These are phyloP conservation scores for Nakazawaea populi DNA, from an alignment of 805 yeast genomes.

Conservation along the genomic window DNA sequence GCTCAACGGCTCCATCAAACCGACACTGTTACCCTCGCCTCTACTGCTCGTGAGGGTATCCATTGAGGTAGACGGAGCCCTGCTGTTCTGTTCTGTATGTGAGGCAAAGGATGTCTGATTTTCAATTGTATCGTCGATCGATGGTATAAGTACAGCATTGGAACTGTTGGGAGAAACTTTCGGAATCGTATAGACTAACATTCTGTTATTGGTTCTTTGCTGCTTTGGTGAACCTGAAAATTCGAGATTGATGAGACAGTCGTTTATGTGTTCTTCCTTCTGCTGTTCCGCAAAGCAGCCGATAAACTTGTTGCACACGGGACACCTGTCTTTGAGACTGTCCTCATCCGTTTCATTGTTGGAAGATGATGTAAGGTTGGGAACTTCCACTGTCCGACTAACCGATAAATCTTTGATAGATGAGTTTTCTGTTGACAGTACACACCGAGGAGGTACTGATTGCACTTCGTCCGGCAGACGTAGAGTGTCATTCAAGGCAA, in stretches of 20 bases:
- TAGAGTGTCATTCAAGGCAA: constrained; percentile 27
- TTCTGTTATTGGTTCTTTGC: constrained; percentile 60
- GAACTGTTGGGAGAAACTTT: constrained; percentile 14
- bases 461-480: neutral
- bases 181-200: constrained; percentile 73
- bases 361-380: neutral
- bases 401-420: constrained; percentile 3
- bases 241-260: constrained; percentile 58
- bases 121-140: neutral
- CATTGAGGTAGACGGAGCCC: constrained; percentile 3
- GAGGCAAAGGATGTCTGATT: neutral
- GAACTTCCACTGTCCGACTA: neutral
- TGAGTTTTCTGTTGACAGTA: neutral
- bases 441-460: neutral
- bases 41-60: constrained; percentile 3
- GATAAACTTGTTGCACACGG: constrained; percentile 30
- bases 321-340: constrained; percentile 32
- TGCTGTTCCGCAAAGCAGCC: constrained; percentile 21
- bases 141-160: neutral
- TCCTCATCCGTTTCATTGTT: constrained; percentile 19
- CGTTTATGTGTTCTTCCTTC: constrained; percentile 63
- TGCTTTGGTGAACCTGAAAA: constrained; percentile 58
- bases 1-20: neutral
- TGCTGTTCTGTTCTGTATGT: neutral
- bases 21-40: neutral